Evolutionary conservation across 1,284 basidiomycete genomes (phyloP), one percentile per base, ranked within the genome.

Genomic region (Schizophyllum commune): DNA sequence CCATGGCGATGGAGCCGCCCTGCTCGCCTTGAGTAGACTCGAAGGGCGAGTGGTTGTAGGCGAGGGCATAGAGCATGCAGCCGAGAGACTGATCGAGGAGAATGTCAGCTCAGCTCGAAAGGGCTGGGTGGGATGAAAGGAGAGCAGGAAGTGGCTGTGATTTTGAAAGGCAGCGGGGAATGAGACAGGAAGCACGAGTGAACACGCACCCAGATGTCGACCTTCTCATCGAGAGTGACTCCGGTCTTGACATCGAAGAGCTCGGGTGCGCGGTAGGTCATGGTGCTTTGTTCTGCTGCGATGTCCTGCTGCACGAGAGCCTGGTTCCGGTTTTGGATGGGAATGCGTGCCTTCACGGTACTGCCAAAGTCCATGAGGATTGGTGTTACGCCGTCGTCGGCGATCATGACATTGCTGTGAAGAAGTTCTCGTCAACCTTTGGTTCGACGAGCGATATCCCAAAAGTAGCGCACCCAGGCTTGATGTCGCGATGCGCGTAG

Each of bases 321-420:
- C 70, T 95, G 90, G 19, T 88, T 88, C 55, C 96, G 85, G 60
- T 84, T 92, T 63, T 89, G 83, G 63, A 96, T 83, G 56, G 78
- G 79, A 61, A 96, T 83, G 51, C 92, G 82, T 7, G 94, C 94
- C 68, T 88, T 89, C 69, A 88, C 79, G 5, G 88, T 85, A 65
- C 93, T 96, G 15, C 96, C 96, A 75, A 99, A 96, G 76, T 99
- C 96, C 96, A 99, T 99, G 17, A 99, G 83, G 65, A 99, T 91
- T 0, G 95, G 91, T 11, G 86, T 85, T 17, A 76, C 68, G 5
- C 92, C 93, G 62, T 97, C 92, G 69, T 98, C 95, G 5, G 93
- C 82, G 61, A 99, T 83, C 96, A 99, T 99, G 62, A 99, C 83
- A 72, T 99, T 99, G 52, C 94, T 96, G 64, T 4, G 47, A 53